Percentiles rank a stretch among this genome's conserved stretches.
Evolutionary conservation across 2,329 filamentous ascomycete species (phyloP).

Genomic region (Calycina herbarum): DNA sequence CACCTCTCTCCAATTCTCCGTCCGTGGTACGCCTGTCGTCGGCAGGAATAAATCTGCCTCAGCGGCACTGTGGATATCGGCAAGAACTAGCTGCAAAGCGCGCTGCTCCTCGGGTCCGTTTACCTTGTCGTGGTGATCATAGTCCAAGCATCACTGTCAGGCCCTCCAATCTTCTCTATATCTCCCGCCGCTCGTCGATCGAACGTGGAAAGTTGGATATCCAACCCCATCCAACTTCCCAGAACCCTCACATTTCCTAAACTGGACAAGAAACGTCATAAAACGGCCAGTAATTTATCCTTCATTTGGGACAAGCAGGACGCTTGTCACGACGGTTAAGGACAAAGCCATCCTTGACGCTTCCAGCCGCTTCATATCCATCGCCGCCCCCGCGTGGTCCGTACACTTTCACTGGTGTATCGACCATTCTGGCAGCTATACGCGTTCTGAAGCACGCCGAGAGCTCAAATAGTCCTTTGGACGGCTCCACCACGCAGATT

Average conservation of each 20-base stretch:
- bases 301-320: conserved; percentile 36
- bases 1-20: conserved; percentile 29
- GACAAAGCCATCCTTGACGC: conserved; percentile 29
- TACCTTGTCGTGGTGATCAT: conserved; percentile 35
- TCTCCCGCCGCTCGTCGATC: conserved; percentile 36
- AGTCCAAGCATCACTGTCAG: conserved; percentile 32
- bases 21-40: conserved; percentile 22
- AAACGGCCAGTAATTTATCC: conserved; percentile 34
- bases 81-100: conserved; percentile 29
- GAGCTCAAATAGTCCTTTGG: conserved; percentile 25
- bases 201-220: conserved; percentile 35
- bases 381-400: conserved; percentile 29
- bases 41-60: conserved; percentile 25
- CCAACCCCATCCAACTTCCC: conserved; percentile 29
- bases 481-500: conserved; percentile 30
- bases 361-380: conserved; percentile 27
- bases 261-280: conserved; percentile 36
- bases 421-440: conserved; percentile 29
- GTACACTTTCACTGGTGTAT: conserved; percentile 27
- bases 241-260: conserved; percentile 28
- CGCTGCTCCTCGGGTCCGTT: conserved; percentile 33
- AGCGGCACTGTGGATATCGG: conserved; percentile 17
- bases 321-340: conserved; percentile 32
- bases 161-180: conserved; percentile 35
- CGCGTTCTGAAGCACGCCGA: conserved; percentile 36